Evolutionary conservation across 2,329 filamentous ascomycete genomes (phyloP), one percentile per base, ranked within the genome.

Genomic region (Cytospora schulzeri): DNA sequence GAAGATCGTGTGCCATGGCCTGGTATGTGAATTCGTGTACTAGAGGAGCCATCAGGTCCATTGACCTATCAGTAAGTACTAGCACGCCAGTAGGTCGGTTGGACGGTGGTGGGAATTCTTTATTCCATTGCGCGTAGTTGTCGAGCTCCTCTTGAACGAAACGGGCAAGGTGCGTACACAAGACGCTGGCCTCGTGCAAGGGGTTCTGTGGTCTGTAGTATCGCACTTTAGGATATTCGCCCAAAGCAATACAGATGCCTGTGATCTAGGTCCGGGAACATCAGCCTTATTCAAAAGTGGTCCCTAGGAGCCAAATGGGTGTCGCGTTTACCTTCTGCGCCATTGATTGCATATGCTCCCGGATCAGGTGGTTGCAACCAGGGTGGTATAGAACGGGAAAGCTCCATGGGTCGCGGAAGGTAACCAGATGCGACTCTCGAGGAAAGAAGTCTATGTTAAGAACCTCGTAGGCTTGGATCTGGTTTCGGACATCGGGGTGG

Each of bases 11-110:
- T 4, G 92, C 94, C 94, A 99, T 98, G 58, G 95, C 93, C 77
- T 99, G 95, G 75, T 98, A 99, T 15, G 95, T 97, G 74, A 99
- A 97, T 73, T 99, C 95, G 77, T 99, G 95, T 4, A 98, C 74
- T 14, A 98, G 79, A 1, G 95, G 95, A 0, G 94, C 89, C 78
- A 90, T 87, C 4, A 97, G 78, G 75, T 99, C 95, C 90, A 99
- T 95, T 9, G 93, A 92, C 67, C 95, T 87, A 75, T 98, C 95
- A 1, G 93, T 91, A 67, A 99, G 90, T 71, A 97, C 81, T 0
- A 99, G 84, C 0, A 93, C 87, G 48, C 92, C 92, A 68, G 91
- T 89, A 8, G 93, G 94, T 60, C 94, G 83, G 58, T 87, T 85
- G 11, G 87, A 87, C n/a, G 83, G 88, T 0, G 93, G 91, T 1